Evolutionary conservation across 805 yeast species (phyloP).

Genomic region (Barnettozyma pratensis): DNA sequence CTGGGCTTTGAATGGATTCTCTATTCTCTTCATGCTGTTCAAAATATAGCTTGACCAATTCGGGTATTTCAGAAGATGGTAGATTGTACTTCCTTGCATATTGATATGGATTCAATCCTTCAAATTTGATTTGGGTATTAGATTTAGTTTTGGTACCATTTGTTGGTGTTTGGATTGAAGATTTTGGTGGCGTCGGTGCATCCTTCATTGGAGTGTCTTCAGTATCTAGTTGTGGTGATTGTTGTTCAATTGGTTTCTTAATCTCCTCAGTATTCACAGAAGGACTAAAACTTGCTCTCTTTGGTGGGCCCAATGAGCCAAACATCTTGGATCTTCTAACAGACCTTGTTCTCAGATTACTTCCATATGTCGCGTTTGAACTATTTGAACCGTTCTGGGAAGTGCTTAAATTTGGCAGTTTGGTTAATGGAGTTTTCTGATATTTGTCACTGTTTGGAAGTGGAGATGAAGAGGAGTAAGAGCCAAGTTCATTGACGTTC

Average conservation of each 20-base stretch:
- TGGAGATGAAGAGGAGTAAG: constrained; percentile 16
- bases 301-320: constrained; percentile 32
- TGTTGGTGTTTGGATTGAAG: neutral
- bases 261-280: neutral
- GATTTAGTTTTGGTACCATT: neutral
- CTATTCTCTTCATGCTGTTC: constrained; percentile 32
- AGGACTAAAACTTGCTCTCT: constrained; percentile 22
- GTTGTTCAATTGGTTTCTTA: neutral
- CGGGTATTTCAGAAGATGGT: constrained; percentile 33
- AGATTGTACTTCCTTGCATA: constrained; percentile 31
- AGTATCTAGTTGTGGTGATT: neutral
- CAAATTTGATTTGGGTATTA: constrained; percentile 22
- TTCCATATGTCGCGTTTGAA: constrained; percentile 11
- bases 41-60: constrained; percentile 30
- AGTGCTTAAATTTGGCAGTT: constrained; percentile 4
- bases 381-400: constrained; percentile 8
- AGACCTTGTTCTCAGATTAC: constrained; percentile 21
- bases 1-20: constrained; percentile 23
- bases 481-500: constrained; percentile 8
- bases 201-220: constrained; percentile 23
- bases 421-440: constrained; percentile 19
- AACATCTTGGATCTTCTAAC: constrained; percentile 26
- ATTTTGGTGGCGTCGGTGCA: constrained; percentile 4
- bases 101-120: constrained; percentile 36
- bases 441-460: constrained; percentile 2